A percentile compares a stretch with the other conserved stretches of the same genome.
Evolutionary conservation across 768 basidiomycete species (phyloP).

Genomic region (Tricholomella constricta): DNA sequence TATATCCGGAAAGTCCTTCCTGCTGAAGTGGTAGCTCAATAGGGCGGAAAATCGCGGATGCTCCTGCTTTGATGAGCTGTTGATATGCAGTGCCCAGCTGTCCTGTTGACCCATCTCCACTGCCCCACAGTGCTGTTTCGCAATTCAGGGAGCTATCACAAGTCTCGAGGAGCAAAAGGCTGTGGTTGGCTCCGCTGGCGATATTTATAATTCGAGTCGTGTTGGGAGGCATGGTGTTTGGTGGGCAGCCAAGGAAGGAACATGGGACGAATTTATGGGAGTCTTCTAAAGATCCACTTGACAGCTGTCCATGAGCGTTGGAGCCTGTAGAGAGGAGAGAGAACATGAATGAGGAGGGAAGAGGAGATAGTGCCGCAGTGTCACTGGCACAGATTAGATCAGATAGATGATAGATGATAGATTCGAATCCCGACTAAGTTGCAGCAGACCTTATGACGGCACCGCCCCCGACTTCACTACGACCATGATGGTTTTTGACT

Average conservation of each 20-base stretch:
- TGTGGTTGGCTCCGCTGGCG: slow-evolving; percentile 78
- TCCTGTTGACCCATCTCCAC: slow-evolving; percentile 69
- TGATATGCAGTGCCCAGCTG: slow-evolving; percentile 63
- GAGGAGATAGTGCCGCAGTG: neutral
- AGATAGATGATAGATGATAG: no score
- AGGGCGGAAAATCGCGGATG: slow-evolving; percentile 45
- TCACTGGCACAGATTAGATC: slow-evolving; percentile 2
- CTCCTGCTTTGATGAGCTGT: slow-evolving; percentile 14
- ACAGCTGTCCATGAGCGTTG: slow-evolving; percentile 56
- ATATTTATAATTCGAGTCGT: slow-evolving; percentile 47
- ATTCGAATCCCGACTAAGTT: no score
- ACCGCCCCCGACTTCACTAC: neutral
- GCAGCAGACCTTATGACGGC: no score
- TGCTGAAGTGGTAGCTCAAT: slow-evolving; percentile 43
- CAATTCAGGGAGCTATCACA: slow-evolving; percentile 11
- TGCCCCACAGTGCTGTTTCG: slow-evolving; percentile 61
- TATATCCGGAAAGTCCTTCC: slow-evolving; percentile 41
- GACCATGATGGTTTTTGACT: neutral
- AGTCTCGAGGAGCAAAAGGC: slow-evolving; percentile 60
- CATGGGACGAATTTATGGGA: slow-evolving; percentile 43
- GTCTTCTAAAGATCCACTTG: slow-evolving; percentile 48
- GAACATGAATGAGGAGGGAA: slow-evolving; percentile 6
- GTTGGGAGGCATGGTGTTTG: slow-evolving; percentile 30
- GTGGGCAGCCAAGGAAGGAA: slow-evolving; percentile 34
- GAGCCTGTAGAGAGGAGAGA: slow-evolving; percentile 32